Conservation (phyloP, 768 basidiomycete species). For the Scleroderma citrinum region DNA sequence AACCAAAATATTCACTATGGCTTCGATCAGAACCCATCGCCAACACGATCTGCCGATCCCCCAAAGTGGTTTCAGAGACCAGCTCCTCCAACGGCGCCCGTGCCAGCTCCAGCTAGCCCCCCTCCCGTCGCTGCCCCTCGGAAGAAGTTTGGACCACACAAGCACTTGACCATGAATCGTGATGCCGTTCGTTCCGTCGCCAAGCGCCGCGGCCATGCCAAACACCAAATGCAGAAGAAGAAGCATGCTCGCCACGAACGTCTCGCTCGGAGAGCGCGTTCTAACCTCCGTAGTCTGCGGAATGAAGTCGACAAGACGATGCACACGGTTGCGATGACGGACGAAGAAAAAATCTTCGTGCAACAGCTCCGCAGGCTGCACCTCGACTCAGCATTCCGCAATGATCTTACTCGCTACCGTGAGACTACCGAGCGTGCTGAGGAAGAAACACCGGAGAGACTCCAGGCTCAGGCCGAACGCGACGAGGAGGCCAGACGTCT, state of each 20-base stretch:
- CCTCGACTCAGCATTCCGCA: conserved; percentile 5
- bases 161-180: conserved; percentile 10
- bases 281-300: conserved; percentile 2
- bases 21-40: background rate
- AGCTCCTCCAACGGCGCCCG: background rate
- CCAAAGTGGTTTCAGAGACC: background rate
- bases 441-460: conserved; percentile 7
- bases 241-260: background rate
- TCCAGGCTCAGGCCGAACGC: conserved; percentile 10
- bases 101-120: background rate
- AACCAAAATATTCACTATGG: conserved; percentile 2
- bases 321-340: conserved; percentile 8
- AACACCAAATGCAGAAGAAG: conserved; percentile 1
- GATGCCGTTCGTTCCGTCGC: background rate
- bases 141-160: conserved; percentile 13
- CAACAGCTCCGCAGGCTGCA: conserved; percentile 15
- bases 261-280: conserved; percentile 1
- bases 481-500: conserved; percentile 17
- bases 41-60: background rate
- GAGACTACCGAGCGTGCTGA: conserved; percentile 19
- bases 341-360: conserved; percentile 21
- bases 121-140: background rate
- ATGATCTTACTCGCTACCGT: conserved; percentile 18
- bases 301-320: conserved; percentile 15
- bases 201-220: conserved; percentile 5